Evolutionary conservation across 1,139 yeast genomes (phyloP), one percentile per base, ranked within the genome.

Genomic region (Oligophagozyma castellii): DNA sequence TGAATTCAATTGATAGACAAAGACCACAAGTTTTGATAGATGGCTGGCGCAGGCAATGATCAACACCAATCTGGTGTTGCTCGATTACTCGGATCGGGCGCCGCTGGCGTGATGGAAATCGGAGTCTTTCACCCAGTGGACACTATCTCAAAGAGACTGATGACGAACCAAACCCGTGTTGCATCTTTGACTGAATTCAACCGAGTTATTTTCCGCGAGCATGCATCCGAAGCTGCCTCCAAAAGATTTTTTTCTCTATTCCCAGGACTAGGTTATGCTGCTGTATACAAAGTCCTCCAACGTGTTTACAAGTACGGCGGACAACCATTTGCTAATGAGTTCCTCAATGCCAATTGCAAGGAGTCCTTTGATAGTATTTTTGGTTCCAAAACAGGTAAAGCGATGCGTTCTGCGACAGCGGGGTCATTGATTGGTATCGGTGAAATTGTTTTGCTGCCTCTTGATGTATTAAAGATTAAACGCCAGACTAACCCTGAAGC

Each of bases 401-500:
- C 98, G 12, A 59, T 89, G 53, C 63, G 92, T 65, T 80, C 94
- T 38, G 99, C 99, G 28, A 74, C 95, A 40, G 96, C 99, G 14
- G 99, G 99, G 50, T 81, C 95, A 24, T 51, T 89, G 43, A 84
- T 92, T 44, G 99, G 99, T 45, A 86, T 89, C 55, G 98, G 96
- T 59, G 99, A 89, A 62, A 86, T 89, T 55, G 89, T 89, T 22
- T 67, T 89, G 48, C 69, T 89, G 51, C 99, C 99, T 27, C 69
- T 89, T 51, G 99, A 89, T 55, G 98, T 89, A 28, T 68, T 89
- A 54, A 89, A 89, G 66, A 92, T 89, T 59, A 89, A 89, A 65
- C 86, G 96, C 64, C 99, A 89, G 67, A 89, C 99, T 33, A 89
- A 89, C 67, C 99, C 99, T 10, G 98, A 89, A 58, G 66, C 98